Evolutionary conservation across 2,329 filamentous ascomycete species (phyloP), one percentile per base, ranked within the genome.

Genomic region (Claviceps quebecensis): DNA sequence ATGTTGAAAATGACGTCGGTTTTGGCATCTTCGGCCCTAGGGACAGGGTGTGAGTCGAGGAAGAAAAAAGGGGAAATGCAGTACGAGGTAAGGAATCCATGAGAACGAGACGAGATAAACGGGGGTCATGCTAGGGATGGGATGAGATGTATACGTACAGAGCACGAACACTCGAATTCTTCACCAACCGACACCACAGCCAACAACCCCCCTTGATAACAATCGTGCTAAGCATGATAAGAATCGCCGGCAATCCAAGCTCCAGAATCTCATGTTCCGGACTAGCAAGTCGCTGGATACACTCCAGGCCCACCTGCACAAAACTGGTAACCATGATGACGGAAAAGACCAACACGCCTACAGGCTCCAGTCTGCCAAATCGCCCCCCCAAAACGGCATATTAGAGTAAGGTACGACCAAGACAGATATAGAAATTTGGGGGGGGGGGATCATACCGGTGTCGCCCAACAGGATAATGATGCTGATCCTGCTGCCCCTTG

Each of bases 1-100:
- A 80, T 80, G 67, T 95, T 95, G 76, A 95, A 95, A 36, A 95
- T 81, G 29, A 95, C 86, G 61, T 95, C 86, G 0, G 86, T 84
- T 61, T 73, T 70, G 49, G 73, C 73, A 55, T 77, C 74, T 29
- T 75, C 70, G 37, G 74, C 74, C 50, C 71, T 73, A 50, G 34
- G 41, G 9, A 9, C 6, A 5, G 23, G 1, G 23, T 26, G 23
- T 26, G 6, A 26, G 23, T 26, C 5, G 6, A 26, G 23, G 23
- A 5, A 26, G 23, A 5, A 26, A 23, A 23, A 4, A 6, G 23
- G 23, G 5, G 8, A 29, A 29, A 29, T 29, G 8, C 8, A 29
- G 26, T 29, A 29, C 26, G 26, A 2, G 26, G 9, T 2, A 8
- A 29, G 9, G 9, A 8, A 9, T 29, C 9, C 26, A 29, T 29